Percentiles rank a stretch among this genome's conserved stretches.
Evolutionary conservation across 345 rosid species (phyloP).

Genomic region (Ricinus communis): DNA sequence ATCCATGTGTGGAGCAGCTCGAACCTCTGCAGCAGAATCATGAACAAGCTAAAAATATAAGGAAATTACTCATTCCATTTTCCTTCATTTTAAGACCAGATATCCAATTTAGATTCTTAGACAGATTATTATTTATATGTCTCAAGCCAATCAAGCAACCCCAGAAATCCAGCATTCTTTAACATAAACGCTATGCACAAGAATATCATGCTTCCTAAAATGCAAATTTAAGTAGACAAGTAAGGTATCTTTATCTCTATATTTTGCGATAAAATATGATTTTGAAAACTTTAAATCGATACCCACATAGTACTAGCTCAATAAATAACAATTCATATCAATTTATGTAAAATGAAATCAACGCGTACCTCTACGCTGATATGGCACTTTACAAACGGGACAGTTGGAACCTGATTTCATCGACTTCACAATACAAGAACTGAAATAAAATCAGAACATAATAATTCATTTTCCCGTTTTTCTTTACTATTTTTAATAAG

Average conservation of each 20-base stretch:
- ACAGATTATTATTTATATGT: too few species aligned
- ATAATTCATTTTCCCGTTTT: neutral
- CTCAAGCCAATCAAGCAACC: too few species aligned
- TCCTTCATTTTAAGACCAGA: neutral
- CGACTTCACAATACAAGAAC: constrained; percentile 69
- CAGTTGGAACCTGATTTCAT: constrained; percentile 76
- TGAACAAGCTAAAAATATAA: neutral
- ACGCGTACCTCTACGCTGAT: constrained; percentile 59
- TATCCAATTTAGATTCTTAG: constrained; percentile 1
- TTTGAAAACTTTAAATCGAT: too few species aligned
- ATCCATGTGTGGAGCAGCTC: constrained; percentile 93
- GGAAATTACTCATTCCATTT: neutral
- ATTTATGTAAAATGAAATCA: neutral
- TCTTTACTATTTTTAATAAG: too few species aligned
- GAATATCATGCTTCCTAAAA: too few species aligned
- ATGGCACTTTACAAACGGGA: constrained; percentile 85
- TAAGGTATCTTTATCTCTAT: too few species aligned
- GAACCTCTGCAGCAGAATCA: constrained; percentile 56
- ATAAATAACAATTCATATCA: neutral
- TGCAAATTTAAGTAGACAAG: too few species aligned
- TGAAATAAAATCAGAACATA: constrained; percentile 24
- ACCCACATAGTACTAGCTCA: neutral
- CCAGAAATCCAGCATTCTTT: too few species aligned
- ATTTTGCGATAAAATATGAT: too few species aligned
- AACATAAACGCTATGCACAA: too few species aligned